Evolutionary conservation across 257 asterid species (phyloP).

Genomic region (Voacanga thouarsii): DNA sequence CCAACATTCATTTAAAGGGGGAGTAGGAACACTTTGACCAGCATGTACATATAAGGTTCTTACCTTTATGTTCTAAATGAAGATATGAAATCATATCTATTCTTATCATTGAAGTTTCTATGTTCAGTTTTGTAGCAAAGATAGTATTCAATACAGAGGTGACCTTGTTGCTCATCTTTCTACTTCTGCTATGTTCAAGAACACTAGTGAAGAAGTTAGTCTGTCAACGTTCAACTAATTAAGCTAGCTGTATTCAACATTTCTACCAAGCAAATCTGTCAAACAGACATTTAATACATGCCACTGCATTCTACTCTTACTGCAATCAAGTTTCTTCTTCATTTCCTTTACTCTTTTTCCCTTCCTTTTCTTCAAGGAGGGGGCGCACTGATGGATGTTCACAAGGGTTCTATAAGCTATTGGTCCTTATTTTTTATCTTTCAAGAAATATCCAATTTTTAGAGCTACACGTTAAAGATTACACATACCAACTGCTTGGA

Average conservation of each 20-base stretch:
- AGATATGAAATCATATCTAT: background rate
- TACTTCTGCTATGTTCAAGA: background rate
- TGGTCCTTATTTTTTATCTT: no score
- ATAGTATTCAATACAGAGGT: background rate
- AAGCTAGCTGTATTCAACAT: background rate
- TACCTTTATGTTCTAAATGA: background rate
- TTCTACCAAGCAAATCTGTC: background rate
- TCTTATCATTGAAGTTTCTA: background rate
- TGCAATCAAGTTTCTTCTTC: no score
- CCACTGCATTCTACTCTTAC: background rate
- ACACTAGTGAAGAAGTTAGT: background rate
- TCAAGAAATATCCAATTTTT: no score
- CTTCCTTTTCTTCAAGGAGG: no score
- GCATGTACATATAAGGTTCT: background rate
- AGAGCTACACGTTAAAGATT: no score
- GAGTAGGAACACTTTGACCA: slow-evolving; percentile 1
- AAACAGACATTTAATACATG: background rate
- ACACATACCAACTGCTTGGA: background rate
- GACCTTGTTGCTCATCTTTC: background rate
- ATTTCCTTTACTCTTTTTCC: background rate
- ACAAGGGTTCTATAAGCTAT: no score
- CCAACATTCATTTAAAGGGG: slow-evolving; percentile 6
- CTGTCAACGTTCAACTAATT: background rate
- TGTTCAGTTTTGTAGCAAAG: background rate
- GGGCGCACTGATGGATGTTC: no score